Conservation (phyloP, 495 filamentous ascomycete genomes). For the Xylaria flabelliformis region DNA sequence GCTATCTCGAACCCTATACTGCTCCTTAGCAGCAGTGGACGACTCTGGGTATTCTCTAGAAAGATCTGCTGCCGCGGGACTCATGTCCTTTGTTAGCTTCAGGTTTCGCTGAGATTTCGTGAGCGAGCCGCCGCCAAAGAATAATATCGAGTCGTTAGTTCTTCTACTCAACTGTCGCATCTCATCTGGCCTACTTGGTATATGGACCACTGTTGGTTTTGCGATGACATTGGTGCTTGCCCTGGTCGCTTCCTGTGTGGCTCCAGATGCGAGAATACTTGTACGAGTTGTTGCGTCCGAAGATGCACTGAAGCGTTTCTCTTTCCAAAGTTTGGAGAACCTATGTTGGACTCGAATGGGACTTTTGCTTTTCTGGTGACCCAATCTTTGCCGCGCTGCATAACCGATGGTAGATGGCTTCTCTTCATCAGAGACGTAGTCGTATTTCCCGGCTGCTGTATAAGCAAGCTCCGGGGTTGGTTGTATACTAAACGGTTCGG, state of each 20-base stretch:
- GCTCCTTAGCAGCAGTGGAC: conserved; percentile 20
- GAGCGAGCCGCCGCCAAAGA: conserved; percentile 34
- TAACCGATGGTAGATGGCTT: conserved; percentile 30
- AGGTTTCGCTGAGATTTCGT: conserved; percentile 35
- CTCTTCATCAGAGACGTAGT: conserved; percentile 31
- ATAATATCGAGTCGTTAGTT: conserved; percentile 26
- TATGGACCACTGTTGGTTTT: conserved; percentile 42
- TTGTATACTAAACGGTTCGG: conserved; percentile 39
- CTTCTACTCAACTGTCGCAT: conserved; percentile 36
- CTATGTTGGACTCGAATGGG: conserved; percentile 27
- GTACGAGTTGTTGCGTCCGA: conserved; percentile 37
- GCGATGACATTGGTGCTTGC: conserved; percentile 38
- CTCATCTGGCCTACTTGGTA: conserved; percentile 40
- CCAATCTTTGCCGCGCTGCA: conserved; percentile 23
- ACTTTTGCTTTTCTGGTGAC: conserved; percentile 28
- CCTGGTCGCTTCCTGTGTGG: conserved; percentile 36
- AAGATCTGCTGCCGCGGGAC: conserved; percentile 4
- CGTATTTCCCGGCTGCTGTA: conserved; percentile 26
- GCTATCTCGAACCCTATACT: conserved; percentile 11
- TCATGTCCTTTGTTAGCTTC: conserved; percentile 22
- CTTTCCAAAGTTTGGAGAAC: conserved; percentile 39
- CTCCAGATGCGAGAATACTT: conserved; percentile 39
- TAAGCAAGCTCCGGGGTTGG: conserved; percentile 44
- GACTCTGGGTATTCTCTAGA: conserved; percentile 18
- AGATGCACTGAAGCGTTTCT: conserved; percentile 29